Percentiles rank a stretch among this genome's conserved stretches.
Evolutionary conservation across 305 asterid species (phyloP).

Genomic region (Fraxinus angustifolia): DNA sequence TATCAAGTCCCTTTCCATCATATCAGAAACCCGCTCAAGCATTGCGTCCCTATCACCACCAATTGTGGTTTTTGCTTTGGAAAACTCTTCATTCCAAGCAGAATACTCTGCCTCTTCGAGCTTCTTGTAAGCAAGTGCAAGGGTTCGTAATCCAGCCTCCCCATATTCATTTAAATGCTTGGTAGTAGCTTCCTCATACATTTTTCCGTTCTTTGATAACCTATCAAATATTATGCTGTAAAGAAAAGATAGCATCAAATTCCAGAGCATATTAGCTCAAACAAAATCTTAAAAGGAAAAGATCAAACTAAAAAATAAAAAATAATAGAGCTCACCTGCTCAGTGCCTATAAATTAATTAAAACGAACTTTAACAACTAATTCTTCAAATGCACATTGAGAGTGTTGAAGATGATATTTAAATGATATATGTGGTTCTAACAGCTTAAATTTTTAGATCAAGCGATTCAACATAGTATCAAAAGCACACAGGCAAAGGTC

Average conservation of each 20-base stretch:
- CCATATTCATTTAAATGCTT: conserved; percentile 81
- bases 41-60: conserved; percentile 69
- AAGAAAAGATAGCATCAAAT: conserved; percentile 15
- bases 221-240: conserved; percentile 84
- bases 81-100: conserved; percentile 73
- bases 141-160: conserved; percentile 89
- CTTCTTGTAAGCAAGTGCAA: conserved; percentile 75
- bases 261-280: neutral
- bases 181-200: conserved; percentile 61
- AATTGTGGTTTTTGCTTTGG: conserved; percentile 65
- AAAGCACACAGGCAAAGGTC: neutral
- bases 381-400: neutral
- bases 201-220: conserved; percentile 64
- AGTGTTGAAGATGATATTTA: neutral
- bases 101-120: conserved; percentile 64
- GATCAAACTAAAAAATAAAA: neutral
- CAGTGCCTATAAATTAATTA: neutral
- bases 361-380: neutral
- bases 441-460: neutral
- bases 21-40: conserved; percentile 73
- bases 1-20: conserved; percentile 78
- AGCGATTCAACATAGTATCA: neutral
- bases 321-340: neutral
- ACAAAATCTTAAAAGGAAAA: neutral
- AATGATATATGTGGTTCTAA: neutral